A percentile compares a stretch with the other conserved stretches of the same genome.
phyloP scores from a whole-genome alignment of 805 yeast genomes.

The Saccharomycopsis fodiens region DNA sequence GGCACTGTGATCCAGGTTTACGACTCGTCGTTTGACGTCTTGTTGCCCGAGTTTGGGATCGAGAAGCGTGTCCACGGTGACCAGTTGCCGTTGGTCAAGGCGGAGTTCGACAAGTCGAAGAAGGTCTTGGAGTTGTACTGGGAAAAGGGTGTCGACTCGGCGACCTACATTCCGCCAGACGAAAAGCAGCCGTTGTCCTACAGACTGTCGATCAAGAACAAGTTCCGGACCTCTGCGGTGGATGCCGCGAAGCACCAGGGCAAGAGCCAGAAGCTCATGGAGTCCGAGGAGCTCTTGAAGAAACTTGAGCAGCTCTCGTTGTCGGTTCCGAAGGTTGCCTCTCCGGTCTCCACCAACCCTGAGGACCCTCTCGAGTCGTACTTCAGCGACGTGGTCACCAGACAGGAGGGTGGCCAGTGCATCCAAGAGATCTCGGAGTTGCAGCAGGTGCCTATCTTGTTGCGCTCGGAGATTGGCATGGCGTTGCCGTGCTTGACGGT shows the following conservation, averaged over 20 bases:
- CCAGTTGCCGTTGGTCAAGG: constrained; percentile 85
- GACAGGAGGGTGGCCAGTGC: constrained; percentile 44
- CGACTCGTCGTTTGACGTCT: constrained; percentile 92
- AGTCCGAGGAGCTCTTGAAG: constrained; percentile 36
- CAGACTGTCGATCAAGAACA: constrained; percentile 70
- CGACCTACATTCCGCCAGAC: constrained; percentile 86
- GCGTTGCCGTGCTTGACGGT: constrained; percentile 93
- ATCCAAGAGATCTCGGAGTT: constrained; percentile 81
- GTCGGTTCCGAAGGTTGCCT: constrained; percentile 35
- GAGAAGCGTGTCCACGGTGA: constrained; percentile 97
- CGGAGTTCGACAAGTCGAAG: constrained; percentile 72
- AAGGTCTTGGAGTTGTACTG: constrained; percentile 76
- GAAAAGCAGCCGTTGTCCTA: constrained; percentile 73
- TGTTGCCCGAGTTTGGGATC: constrained; percentile 87
- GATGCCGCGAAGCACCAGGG: constrained; percentile 62
- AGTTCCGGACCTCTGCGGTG: constrained; percentile 60
- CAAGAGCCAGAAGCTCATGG: constrained; percentile 4
- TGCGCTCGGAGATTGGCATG: constrained; percentile 91
- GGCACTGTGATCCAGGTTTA: constrained; percentile 89
- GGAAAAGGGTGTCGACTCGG: constrained; percentile 90
- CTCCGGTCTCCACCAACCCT: constrained; percentile 1
- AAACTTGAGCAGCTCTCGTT: constrained; percentile 46
- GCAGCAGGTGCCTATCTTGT: constrained; percentile 70
- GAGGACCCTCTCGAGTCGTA: constrained; percentile 46
- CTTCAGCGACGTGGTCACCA: constrained; percentile 46